phyloP scores from a whole-genome alignment of 495 filamentous ascomycete genomes.

The Xylaria cubensis region DNA sequence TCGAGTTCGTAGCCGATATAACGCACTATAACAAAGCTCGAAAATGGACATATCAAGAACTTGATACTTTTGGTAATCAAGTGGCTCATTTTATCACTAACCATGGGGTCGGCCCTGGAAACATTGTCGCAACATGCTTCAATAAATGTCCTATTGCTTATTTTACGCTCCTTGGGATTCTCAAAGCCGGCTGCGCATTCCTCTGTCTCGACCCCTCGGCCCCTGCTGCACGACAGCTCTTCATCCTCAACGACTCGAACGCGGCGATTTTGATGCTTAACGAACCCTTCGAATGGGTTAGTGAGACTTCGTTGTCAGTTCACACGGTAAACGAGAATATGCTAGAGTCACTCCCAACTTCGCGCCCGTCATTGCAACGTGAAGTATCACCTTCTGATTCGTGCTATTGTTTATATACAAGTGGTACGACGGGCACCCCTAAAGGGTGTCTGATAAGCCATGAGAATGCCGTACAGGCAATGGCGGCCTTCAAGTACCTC shows the following conservation, averaged over 20 bases:
- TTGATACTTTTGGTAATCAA: slow-evolving; percentile 65
- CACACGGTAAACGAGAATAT: slow-evolving; percentile 43
- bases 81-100: slow-evolving; percentile 61
- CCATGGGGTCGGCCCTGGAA: slow-evolving; percentile 47
- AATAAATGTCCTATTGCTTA: slow-evolving; percentile 81
- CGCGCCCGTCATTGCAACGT: slow-evolving; percentile 32
- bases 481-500: slow-evolving; percentile 74
- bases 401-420: slow-evolving; percentile 81
- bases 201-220: slow-evolving; percentile 74
- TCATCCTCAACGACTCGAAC: slow-evolving; percentile 68
- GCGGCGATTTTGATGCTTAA: slow-evolving; percentile 59
- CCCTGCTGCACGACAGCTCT: slow-evolving; percentile 66
- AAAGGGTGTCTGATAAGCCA: slow-evolving; percentile 82
- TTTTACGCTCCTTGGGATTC: slow-evolving; percentile 77
- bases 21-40: slow-evolving; percentile 41
- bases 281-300: slow-evolving; percentile 37
- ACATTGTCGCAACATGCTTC: slow-evolving; percentile 78
- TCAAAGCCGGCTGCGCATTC: slow-evolving; percentile 84
- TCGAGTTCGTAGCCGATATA: slow-evolving; percentile 64
- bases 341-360: slow-evolving; percentile 36
- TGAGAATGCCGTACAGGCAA: slow-evolving; percentile 75
- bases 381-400: slow-evolving; percentile 53
- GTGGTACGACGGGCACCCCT: slow-evolving; percentile 79
- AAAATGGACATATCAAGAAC: slow-evolving; percentile 67
- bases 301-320: slow-evolving; percentile 42